Evolutionary conservation across 768 basidiomycete genomes (phyloP), one percentile per base, ranked within the genome.

Genomic region (Crucibulum laeve): DNA sequence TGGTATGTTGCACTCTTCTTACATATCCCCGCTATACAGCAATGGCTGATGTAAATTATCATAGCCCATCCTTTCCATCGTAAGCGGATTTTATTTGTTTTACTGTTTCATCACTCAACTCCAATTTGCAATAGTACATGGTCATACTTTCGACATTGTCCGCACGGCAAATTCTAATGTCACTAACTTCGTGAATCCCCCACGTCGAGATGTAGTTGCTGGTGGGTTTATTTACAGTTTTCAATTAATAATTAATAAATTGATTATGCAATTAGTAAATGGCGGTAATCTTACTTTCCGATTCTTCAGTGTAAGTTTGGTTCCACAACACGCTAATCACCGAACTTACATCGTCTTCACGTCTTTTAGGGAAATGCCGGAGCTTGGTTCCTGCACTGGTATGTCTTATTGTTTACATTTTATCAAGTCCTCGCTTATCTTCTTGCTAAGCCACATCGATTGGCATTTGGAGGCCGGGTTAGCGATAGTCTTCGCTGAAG

Each of bases 371-470:
- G 79, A 47, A 85, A 84, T 60, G 67, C 84, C 0, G 84, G 83
- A 18, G 73, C 76, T 4, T 80, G 78, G 74, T 69, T 74, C 61
- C 60, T 74, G 38, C 72, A 73, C 42, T 67, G 66, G 67, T 69
- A 34, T 10, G 43, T 47, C 5, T 21, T 18, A 11, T 8, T 5
- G 22, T 26, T 8, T 5, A 23, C 21, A n/a, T 37, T 24, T 2
- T 18, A 25, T 5, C 25, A 14, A 2, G 1, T 13, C 30, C 19
- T 24, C 21, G 25, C 28, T 40, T 24, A n/a, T 28, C 15, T 1
- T 22, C 18, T 14, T 32, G 15, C 25, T 28, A 30, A 62, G 63
- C 39, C 62, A 65, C 53, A 63, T 65, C 25, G 64, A 65, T 40
- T 65, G 62, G 62, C 64, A 65, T 48, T 36, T 65, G 45, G 64